Conservation (phyloP, 73 alveolate genomes). For the Tetrahymena thermophila region DNA sequence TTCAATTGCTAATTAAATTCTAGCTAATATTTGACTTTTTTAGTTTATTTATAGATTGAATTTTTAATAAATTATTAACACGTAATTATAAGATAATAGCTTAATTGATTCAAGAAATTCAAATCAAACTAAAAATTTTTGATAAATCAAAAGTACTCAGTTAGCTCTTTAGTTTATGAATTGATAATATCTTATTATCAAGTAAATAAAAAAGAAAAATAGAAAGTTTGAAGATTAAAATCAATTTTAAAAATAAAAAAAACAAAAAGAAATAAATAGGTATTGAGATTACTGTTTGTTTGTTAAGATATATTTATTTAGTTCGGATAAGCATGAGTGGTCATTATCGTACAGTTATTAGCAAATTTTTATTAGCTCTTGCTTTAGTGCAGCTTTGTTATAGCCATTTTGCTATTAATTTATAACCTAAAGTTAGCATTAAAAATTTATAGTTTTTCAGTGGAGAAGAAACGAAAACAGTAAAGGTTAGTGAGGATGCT, state of each 20-base stretch:
- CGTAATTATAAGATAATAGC: background rate
- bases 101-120: background rate
- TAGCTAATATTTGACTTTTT: too few relatives aligned
- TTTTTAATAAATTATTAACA: background rate
- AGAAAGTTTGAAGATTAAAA: background rate
- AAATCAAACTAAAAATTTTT: background rate
- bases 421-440: background rate
- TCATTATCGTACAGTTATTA: background rate
- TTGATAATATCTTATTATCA: background rate
- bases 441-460: too few relatives aligned
- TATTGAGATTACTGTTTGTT: background rate
- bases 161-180: background rate
- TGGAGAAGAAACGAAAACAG: background rate
- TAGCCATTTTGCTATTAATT: background rate
- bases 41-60: too few relatives aligned
- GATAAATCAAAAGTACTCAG: background rate
- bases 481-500: background rate
- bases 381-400: background rate
- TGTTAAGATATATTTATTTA: too few relatives aligned
- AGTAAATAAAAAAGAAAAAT: background rate
- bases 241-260: background rate
- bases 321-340: background rate
- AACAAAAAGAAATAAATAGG: background rate
- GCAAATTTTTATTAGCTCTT: background rate
- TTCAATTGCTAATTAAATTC: too few relatives aligned